Conservation (phyloP, 495 filamentous ascomycete genomes). For the Penicillium herquei region DNA sequence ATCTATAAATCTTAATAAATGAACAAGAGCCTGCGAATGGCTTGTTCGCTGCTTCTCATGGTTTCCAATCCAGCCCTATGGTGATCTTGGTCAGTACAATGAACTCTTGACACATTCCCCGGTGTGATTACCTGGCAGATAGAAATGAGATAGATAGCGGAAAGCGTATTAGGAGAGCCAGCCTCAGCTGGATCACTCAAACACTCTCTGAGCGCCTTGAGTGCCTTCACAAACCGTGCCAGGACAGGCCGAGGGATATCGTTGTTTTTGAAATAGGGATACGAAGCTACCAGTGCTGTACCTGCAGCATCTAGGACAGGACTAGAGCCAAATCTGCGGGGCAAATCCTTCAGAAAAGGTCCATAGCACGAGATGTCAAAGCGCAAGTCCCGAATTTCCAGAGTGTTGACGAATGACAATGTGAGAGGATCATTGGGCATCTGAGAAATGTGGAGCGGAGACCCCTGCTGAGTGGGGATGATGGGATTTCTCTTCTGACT, state of each 20-base stretch:
- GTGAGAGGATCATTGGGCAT: constrained; percentile 18
- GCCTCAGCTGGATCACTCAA: constrained; percentile 34
- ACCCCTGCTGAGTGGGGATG: background rate
- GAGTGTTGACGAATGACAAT: constrained; percentile 20
- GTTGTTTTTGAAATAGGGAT: constrained; percentile 20
- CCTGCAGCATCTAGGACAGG: constrained; percentile 34
- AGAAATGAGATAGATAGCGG: constrained; percentile 40
- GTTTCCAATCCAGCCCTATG: constrained; percentile 29
- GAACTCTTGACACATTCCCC: background rate
- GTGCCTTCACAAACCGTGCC: constrained; percentile 25
- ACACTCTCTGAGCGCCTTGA: constrained; percentile 28
- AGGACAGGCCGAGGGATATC: constrained; percentile 18
- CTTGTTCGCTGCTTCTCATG: constrained; percentile 16
- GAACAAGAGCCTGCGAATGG: constrained; percentile 33
- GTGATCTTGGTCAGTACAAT: background rate
- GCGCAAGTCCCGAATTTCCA: constrained; percentile 32
- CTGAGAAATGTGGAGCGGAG: constrained; percentile 4
- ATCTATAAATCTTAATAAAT: constrained; percentile 28
- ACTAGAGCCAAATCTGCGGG: constrained; percentile 33
- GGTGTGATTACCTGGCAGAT: constrained; percentile 36
- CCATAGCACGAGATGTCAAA: constrained; percentile 37
- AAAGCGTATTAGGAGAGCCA: constrained; percentile 34
- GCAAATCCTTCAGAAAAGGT: constrained; percentile 31
- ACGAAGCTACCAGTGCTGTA: constrained; percentile 27
- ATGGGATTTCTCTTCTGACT: background rate